Conservation (phyloP, 1,284 basidiomycete genomes). For the Kalmanozyma brasiliensis region DNA sequence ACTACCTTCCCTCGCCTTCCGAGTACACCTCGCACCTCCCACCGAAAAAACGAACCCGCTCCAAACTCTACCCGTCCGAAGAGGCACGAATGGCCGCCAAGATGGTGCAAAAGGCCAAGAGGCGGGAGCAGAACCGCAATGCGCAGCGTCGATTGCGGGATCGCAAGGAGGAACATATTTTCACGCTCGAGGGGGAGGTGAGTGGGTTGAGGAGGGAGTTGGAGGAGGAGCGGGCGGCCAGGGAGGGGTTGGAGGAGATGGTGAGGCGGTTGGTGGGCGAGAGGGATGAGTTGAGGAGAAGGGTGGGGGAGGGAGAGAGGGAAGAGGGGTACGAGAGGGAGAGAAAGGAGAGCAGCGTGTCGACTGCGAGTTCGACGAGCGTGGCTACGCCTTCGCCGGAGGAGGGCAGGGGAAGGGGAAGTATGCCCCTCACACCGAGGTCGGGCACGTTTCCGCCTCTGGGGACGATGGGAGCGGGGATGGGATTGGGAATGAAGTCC, state of each 20-base stretch:
- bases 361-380: no score
- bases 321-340: no score
- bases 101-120: constrained; percentile 21
- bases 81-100: constrained; percentile 35
- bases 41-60: constrained; percentile 12
- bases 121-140: constrained; percentile 40
- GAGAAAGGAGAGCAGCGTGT: not conserved
- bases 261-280: constrained; percentile 23
- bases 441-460: no score
- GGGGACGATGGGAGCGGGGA: no score
- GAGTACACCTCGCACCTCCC: not conserved
- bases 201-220: constrained; percentile 6
- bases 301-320: constrained; percentile 13
- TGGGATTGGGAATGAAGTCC: no score
- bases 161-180: constrained; percentile 39
- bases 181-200: constrained; percentile 39
- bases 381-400: no score
- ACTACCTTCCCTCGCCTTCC: not conserved
- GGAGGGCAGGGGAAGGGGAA: no score
- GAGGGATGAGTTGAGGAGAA: constrained; percentile 6
- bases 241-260: constrained; percentile 23
- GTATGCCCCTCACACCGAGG: no score
- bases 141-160: constrained; percentile 34
- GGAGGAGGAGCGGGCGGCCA: constrained; percentile 8
- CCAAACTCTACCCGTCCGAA: constrained; percentile 20